Evolutionary conservation across 2,329 filamentous ascomycete species (phyloP).

Genomic region (Rugonectria rugulosa): DNA sequence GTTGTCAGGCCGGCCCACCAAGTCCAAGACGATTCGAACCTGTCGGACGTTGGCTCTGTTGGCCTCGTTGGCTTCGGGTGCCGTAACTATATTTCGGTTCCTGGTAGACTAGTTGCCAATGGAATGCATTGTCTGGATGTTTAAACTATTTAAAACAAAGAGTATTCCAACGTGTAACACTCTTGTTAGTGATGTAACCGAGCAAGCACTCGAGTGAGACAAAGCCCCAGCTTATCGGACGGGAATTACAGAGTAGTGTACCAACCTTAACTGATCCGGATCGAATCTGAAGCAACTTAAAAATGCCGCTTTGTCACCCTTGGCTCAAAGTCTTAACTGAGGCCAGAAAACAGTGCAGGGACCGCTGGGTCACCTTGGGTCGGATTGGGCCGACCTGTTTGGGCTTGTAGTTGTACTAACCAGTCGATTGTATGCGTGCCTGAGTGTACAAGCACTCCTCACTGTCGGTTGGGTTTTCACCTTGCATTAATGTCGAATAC

Average conservation of each 20-base stretch:
- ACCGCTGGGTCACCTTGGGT: neutral
- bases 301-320: slow-evolving; percentile 7
- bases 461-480: neutral
- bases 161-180: no score
- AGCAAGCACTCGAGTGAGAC: neutral
- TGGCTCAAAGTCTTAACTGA: slow-evolving; percentile 1
- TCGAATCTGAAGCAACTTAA: slow-evolving; percentile 9
- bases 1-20: no score
- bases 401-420: neutral
- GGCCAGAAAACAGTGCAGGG: slow-evolving; percentile 10
- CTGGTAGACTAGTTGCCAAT: no score
- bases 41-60: no score
- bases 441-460: neutral
- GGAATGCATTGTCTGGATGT: no score
- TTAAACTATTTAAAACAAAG: neutral
- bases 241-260: neutral
- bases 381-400: neutral
- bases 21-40: no score
- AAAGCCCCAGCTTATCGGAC: neutral
- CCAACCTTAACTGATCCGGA: slow-evolving; percentile 3
- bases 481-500: slow-evolving; percentile 6
- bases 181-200: no score
- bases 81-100: no score
- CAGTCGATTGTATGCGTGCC: neutral
- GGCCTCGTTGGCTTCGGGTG: no score